Evolutionary conservation across 768 basidiomycete genomes (phyloP), one percentile per base, ranked within the genome.

Genomic region (Lentinula sp.): DNA sequence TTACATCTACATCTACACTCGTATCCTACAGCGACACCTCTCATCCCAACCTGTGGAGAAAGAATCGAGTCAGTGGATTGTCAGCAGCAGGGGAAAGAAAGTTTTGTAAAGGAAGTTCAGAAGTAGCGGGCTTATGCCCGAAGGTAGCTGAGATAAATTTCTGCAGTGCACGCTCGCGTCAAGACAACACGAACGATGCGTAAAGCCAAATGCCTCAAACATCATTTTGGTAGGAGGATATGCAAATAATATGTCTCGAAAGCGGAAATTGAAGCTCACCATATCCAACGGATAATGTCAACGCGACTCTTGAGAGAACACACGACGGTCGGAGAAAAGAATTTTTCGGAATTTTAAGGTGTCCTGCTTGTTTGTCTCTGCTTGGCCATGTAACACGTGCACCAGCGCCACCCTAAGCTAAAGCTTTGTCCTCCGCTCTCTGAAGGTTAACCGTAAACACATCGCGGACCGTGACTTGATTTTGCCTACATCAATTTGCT

Each of bases 121-220:
- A 54, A 61, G 52, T 39, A 61, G 52, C 52, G 60, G 60, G 50
- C 39, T 54, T 23, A 32, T 1, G 77, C 79, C 84, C 83, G 87
- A 89, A 91, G 89, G 89, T 91, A 91, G 89, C 88, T 91, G 89
- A 91, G 89, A 83, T 89, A 80, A 71, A 66, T 84, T 87, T 91
- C 89, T 88, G 86, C 89, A 91, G 73, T 78, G 87, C 85, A 83
- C 82, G 83, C 39, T 43, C 54, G 40, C 40, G 43, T 48, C 57
- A 58, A 45, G 42, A 58, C 40, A 58, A 58, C 40, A 15, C 40
- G 34, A 39, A 34, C 23, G 74, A 65, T 68, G 84, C 88, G 66
- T 91, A 89, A 90, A 90, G 89, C 89, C 88, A 91, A 90, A 90
- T 91, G 89, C 89, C 89, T 91, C 89, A 89, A 89, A 86, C 88